phyloP scores from a whole-genome alignment of 805 yeast species.

The Metschnikowia similis region DNA sequence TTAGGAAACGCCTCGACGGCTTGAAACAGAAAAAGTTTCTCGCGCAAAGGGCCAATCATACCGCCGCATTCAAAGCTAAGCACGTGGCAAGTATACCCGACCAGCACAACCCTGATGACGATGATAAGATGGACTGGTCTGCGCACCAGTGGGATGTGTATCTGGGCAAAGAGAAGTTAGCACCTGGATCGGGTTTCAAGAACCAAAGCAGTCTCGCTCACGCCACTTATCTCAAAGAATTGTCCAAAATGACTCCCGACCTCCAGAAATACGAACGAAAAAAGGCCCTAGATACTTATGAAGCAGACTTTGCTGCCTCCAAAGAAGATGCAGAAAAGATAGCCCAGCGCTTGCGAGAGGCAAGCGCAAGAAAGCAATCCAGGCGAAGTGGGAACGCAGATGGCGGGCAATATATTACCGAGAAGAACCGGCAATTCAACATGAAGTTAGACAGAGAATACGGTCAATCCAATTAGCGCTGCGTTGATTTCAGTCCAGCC shows the following conservation, averaged over 20 bases:
- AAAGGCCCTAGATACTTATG: not conserved
- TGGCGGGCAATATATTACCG: constrained; percentile 52
- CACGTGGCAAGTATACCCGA: not conserved
- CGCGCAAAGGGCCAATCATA: constrained; percentile 8
- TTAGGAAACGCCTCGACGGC: constrained; percentile 5
- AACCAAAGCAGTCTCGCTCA: constrained; percentile 57
- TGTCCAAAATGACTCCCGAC: constrained; percentile 33
- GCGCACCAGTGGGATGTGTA: constrained; percentile 57
- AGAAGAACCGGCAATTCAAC: constrained; percentile 70
- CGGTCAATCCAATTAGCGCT: constrained; percentile 2
- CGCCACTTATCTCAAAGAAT: constrained; percentile 52
- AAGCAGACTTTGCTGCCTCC: not conserved
- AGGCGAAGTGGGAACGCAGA: constrained; percentile 36
- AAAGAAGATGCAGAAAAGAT: constrained; percentile 22
- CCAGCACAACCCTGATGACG: not conserved
- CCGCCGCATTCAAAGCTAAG: constrained; percentile 3
- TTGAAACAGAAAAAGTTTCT: constrained; percentile 5
- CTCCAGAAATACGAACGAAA: constrained; percentile 37
- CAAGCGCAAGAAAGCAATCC: constrained; percentile 30
- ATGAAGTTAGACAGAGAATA: constrained; percentile 44
- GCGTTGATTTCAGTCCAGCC: no score
- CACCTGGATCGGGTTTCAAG: constrained; percentile 36
- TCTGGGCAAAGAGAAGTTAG: constrained; percentile 16
- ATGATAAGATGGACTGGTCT: constrained; percentile 27
- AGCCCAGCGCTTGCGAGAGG: constrained; percentile 28